phyloP scores from a whole-genome alignment of 805 yeast genomes.

The Metschnikowia sp. region DNA sequence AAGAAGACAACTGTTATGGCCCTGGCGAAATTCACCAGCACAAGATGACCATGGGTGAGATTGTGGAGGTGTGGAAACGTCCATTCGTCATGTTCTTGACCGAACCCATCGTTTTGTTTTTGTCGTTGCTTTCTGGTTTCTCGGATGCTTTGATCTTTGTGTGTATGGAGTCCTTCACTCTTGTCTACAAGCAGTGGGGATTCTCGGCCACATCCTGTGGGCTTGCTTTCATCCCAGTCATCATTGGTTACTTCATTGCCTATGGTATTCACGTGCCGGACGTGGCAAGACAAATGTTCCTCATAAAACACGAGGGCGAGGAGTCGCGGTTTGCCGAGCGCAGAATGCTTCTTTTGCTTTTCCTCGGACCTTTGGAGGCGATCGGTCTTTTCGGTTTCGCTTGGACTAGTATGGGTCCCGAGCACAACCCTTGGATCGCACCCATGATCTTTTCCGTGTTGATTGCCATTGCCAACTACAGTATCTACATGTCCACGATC shows the following conservation, averaged over 20 bases:
- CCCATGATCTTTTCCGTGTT: conserved; percentile 36
- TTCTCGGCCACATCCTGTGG: conserved; percentile 31
- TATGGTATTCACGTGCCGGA: conserved; percentile 33
- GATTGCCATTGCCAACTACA: conserved; percentile 39
- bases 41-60: conserved; percentile 21
- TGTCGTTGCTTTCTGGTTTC: conserved; percentile 38
- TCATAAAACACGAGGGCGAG: conserved; percentile 23
- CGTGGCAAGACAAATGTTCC: conserved; percentile 27
- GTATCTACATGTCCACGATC: conserved; percentile 43
- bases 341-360: conserved; percentile 31
- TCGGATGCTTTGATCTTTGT: conserved; percentile 40
- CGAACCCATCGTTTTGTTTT: conserved; percentile 39
- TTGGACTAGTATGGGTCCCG: conserved; percentile 41
- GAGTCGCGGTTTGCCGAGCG: conserved; percentile 26
- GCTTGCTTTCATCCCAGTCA: conserved; percentile 30
- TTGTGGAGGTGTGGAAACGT: conserved; percentile 33
- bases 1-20: conserved; percentile 31
- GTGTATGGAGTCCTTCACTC: conserved; percentile 34
- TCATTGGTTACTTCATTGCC: conserved; percentile 36
- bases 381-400: conserved; percentile 41
- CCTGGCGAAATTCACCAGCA: conserved; percentile 27
- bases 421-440: conserved; percentile 38
- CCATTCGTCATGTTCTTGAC: conserved; percentile 37
- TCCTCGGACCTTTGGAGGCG: conserved; percentile 36
- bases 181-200: conserved; percentile 34